Base-by-base conservation (phyloP, 202 grass and related monocot genomes). In the Setaria italica region DNA sequence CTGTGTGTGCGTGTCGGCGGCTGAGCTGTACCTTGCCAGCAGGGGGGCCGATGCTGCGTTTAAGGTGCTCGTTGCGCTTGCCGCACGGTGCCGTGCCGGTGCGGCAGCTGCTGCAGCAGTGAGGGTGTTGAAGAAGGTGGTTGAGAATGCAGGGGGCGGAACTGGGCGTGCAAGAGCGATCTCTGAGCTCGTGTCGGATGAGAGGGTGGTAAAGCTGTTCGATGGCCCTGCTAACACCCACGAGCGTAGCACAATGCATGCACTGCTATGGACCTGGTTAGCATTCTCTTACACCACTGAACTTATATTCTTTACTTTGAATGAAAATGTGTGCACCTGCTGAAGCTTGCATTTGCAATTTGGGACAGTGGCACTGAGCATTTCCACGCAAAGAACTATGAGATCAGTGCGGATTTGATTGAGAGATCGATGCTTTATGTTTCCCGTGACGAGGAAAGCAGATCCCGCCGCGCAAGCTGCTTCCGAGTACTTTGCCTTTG, bases 401-500 rank as follows among this genome's bases (percentile, higher is more conserved):
- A 94, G 17, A 84, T 82, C 4, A 64, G 85, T 54, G 88, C 87
- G 0, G 93, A 99, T 63, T 88, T 99, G 76, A 90, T 96, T 63
- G 96, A 99, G 90, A 99, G 90, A 54, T 96, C 96, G 9, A 92
- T 99, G 91, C 90, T 99, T 81, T 99, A 99, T 78, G 49, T 99
- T 37, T 85, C 90, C 57, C 90, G 85, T 6, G 88, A 92, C 4
- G 96, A 99, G 78, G 93, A 91, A 77, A 92, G 85, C 83, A 91
- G 90, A 88, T 85, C 79, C 68, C 86, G 90, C 47, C 88, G 93
- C 20, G 88, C 96, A 64, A 87, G 83, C 46, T 99, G 93, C 88
- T 92, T 99, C 77, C 85, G 93, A 88, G 92, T 96, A 49, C 93
- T 99, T 80, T 56, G 64, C 70, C 85, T 96, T 57, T 99, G 93